A percentile compares a stretch with the other conserved stretches of the same genome.
phyloP scores from a whole-genome alignment of 2,329 filamentous ascomycete genomes.

The Raffaelea deltoideospora region DNA sequence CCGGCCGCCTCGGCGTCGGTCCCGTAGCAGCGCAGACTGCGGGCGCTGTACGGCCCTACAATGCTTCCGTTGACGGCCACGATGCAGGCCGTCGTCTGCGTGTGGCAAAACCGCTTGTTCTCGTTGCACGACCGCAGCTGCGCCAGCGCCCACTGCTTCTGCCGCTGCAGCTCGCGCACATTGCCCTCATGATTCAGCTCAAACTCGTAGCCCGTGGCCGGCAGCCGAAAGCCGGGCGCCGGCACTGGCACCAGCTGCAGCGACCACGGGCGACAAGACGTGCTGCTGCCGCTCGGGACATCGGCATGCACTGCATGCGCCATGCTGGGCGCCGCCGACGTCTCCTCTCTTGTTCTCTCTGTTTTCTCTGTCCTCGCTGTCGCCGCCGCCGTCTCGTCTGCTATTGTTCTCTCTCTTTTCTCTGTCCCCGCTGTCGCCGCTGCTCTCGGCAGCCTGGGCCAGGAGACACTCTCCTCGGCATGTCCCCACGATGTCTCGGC shows the following conservation, averaged over 20 bases:
- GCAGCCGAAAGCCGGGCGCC: conserved; percentile 2
- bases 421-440: no score
- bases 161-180: conserved; percentile 5
- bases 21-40: conserved; percentile 8
- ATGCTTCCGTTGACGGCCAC: conserved; percentile 9
- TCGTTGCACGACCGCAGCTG: conserved; percentile 11
- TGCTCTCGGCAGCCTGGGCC: no score
- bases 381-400: conserved; percentile 15
- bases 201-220: conserved; percentile 9
- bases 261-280: background rate
- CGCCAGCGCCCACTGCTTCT: conserved; percentile 7
- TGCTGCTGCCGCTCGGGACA: no score
- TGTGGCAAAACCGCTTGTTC: conserved; percentile 8
- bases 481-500: no score
- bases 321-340: no score
- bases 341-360: conserved; percentile 17
- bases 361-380: conserved; percentile 16
- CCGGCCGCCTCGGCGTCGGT: conserved; percentile 7
- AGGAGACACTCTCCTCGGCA: no score
- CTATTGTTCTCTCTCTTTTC: no score
- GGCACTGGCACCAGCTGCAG: background rate
- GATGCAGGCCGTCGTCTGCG: conserved; percentile 10
- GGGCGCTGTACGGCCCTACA: conserved; percentile 5
- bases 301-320: no score
- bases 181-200: conserved; percentile 10